Evolutionary conservation across 345 rosid genomes (phyloP).

Genomic region (Citropsis articulata): DNA sequence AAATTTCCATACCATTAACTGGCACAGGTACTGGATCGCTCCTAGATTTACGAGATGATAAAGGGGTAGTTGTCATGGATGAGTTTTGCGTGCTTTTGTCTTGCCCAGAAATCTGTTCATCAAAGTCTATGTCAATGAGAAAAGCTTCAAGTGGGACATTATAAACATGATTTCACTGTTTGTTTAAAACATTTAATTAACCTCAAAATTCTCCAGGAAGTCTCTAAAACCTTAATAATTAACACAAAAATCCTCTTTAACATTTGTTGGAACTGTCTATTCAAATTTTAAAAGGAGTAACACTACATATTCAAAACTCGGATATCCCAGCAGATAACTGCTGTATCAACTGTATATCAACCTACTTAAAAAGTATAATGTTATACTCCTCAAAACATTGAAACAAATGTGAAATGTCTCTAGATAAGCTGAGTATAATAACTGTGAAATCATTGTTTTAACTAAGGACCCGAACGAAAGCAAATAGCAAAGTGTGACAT

Average conservation of each 20-base stretch:
- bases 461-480: no score
- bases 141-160: neutral
- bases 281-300: no score
- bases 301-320: no score
- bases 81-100: slow-evolving; percentile 51
- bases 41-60: slow-evolving; percentile 36
- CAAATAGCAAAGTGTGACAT: no score
- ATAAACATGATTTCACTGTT: neutral
- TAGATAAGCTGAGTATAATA: no score
- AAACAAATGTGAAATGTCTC: no score
- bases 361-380: no score
- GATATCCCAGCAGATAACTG: no score
- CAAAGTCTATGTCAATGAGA: neutral
- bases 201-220: neutral
- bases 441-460: no score
- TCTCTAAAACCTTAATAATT: neutral
- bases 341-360: no score
- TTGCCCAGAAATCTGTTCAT: slow-evolving; percentile 76
- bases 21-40: slow-evolving; percentile 27
- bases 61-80: slow-evolving; percentile 12
- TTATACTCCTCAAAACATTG: no score
- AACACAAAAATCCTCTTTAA: neutral
- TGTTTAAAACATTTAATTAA: neutral
- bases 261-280: neutral
- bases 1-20: slow-evolving; percentile 28